Evolutionary conservation across 495 filamentous ascomycete species (phyloP).

Genomic region (Podospora pseudoanserina): DNA sequence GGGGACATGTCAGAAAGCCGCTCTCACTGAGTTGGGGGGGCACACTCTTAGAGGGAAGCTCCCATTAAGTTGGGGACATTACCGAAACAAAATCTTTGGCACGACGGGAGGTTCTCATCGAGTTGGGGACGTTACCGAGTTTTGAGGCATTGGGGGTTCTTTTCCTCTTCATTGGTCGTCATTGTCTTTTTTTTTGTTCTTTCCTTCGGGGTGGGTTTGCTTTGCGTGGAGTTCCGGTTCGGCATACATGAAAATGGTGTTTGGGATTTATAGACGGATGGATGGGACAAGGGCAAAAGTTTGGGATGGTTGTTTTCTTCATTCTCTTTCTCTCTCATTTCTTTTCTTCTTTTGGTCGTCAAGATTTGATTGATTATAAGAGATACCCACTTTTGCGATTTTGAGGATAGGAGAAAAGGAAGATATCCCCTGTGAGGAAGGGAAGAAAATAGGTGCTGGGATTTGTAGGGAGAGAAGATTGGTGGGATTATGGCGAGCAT

Average conservation of each 20-base stretch:
- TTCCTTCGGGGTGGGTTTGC: neutral
- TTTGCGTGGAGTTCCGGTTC: neutral
- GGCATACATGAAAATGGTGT: neutral
- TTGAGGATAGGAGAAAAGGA: neutral
- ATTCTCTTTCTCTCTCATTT: neutral
- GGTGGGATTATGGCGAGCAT: neutral
- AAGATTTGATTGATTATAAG: neutral
- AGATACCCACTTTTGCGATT: conserved; percentile 1
- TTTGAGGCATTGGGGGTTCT: neutral
- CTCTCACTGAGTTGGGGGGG: neutral
- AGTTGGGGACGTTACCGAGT: neutral
- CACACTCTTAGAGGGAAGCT: neutral
- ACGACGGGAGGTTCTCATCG: neutral
- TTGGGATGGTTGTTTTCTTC: neutral
- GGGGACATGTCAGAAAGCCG: neutral
- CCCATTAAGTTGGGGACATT: neutral
- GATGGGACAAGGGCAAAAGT: neutral
- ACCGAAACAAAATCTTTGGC: neutral
- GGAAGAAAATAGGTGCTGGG: neutral
- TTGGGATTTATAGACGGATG: neutral
- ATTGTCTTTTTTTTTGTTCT: neutral
- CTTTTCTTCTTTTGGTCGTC: neutral
- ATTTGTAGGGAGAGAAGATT: neutral
- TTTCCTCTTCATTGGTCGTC: neutral
- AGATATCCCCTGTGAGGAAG: neutral